phyloP scores from a whole-genome alignment of 306 rosid genomes.

The Ziziphus jujuba region DNA sequence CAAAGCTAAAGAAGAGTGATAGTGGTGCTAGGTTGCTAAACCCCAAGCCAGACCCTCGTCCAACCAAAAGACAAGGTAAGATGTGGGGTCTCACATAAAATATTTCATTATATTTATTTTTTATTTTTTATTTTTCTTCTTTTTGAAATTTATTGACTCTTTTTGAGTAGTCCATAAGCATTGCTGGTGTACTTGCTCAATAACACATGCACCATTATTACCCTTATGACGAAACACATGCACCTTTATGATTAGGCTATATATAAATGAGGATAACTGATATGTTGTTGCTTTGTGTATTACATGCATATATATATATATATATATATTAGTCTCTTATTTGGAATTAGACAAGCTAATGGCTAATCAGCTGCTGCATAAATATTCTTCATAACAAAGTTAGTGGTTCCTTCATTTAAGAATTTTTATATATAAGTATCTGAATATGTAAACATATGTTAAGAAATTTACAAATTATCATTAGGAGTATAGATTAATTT shows the following conservation, averaged over 20 bases:
- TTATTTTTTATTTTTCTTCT: no score
- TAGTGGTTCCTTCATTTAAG: no score
- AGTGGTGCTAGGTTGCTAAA: constrained; percentile 21
- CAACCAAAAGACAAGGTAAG: constrained; percentile 30
- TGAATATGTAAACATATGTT: no score
- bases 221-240: constrained; percentile 58
- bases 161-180: constrained; percentile 71
- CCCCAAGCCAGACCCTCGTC: constrained; percentile 31
- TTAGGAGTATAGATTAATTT: no score
- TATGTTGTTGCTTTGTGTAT: constrained; percentile 25
- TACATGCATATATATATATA: neutral
- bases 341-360: no score
- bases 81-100: constrained; percentile 43
- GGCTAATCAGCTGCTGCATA: no score
- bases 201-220: constrained; percentile 66
- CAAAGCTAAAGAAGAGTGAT: constrained; percentile 10
- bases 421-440: no score
- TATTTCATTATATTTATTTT: constrained; percentile 19
- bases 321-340: no score
- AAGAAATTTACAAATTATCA: no score
- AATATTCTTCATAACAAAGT: no score
- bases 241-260: constrained; percentile 45
- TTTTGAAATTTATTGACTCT: constrained; percentile 39
- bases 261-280: constrained; percentile 20
- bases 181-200: constrained; percentile 65